Base-by-base conservation (phyloP, 2,329 filamentous ascomycete species). In the Lizonia empirigonia region DNA sequence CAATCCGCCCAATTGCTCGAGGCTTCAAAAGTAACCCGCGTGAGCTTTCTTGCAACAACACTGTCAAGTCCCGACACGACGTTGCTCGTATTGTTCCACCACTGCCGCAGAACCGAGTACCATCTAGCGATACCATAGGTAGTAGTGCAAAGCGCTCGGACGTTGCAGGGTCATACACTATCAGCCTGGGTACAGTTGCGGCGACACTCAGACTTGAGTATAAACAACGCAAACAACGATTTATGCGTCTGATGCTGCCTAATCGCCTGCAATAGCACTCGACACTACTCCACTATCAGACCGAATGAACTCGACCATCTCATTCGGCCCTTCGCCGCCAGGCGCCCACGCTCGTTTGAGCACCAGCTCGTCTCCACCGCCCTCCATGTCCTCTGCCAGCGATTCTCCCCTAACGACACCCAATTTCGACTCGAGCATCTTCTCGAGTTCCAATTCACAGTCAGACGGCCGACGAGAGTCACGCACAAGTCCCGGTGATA, bases 331-430 rank as follows among this genome's bases (percentile, higher is more conserved):
- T 53, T 60, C 65, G 64, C 68, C 64, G 58, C 58, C 67, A 51
- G 61, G 59, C 63, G 64, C 62, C 44, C 60, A 64, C 52, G 56
- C 56, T 60, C 66, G 70, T 49, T 55, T 71, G 67, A 74, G 72
- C 66, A 73, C 68, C 53, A 73, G 71, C 65, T 74, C 72, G 23
- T 73, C 70, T 44, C 69, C 70, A 29, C 70, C 70, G 56, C 65
- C 73, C 59, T 75, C 73, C 50, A 74, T 72, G 65, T 70, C 71
- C 38, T 74, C 73, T 53, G 63, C 67, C 35, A 74, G 71, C 64
- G 73, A 74, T 39, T 75, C 73, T 18, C 70, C 73, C 7, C 63
- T 68, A 29, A 67, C 66, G 45, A 70, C 69, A 9, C 65, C 72
- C 24, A 71, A 64, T 15, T 74, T 73, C 60, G 64, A 69, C 29